Conservation (phyloP, 1,139 yeast species). For the Pichia sp. region DNA sequence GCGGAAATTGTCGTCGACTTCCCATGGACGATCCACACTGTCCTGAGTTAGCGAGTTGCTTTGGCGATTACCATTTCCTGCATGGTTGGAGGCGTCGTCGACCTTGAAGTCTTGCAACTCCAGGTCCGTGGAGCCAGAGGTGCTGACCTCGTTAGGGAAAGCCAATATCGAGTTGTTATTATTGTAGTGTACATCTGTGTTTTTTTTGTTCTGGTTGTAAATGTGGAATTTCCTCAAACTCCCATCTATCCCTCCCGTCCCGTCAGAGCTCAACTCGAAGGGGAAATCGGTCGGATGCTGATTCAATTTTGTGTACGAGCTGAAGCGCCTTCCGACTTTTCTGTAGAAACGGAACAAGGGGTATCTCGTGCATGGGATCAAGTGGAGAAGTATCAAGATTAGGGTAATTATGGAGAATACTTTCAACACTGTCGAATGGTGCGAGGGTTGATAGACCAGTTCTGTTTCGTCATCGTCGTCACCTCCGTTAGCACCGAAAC, state of each 20-base stretch:
- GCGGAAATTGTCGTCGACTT: constrained; percentile 13
- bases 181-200: not conserved
- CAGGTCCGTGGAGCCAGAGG: not conserved
- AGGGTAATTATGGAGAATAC: not conserved
- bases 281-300: not conserved
- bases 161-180: not conserved
- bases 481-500: constrained; percentile 10
- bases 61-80: not conserved
- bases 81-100: not conserved
- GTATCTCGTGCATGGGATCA: constrained; percentile 2
- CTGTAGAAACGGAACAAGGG: constrained; percentile 8
- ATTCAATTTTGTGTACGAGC: not conserved
- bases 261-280: not conserved
- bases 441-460: not conserved
- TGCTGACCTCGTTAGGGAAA: not conserved
- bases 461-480: constrained; percentile 21
- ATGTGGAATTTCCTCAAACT: constrained; percentile 13
- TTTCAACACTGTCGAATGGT: not conserved
- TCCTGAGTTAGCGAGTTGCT: not conserved
- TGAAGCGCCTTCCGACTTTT: constrained; percentile 21
- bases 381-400: constrained; percentile 3
- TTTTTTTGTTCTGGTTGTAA: not conserved
- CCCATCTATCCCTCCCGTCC: not conserved
- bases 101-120: not conserved
- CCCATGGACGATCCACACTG: constrained; percentile 4